phyloP scores from a whole-genome alignment of 345 rosid species.

The Salix purpurea region DNA sequence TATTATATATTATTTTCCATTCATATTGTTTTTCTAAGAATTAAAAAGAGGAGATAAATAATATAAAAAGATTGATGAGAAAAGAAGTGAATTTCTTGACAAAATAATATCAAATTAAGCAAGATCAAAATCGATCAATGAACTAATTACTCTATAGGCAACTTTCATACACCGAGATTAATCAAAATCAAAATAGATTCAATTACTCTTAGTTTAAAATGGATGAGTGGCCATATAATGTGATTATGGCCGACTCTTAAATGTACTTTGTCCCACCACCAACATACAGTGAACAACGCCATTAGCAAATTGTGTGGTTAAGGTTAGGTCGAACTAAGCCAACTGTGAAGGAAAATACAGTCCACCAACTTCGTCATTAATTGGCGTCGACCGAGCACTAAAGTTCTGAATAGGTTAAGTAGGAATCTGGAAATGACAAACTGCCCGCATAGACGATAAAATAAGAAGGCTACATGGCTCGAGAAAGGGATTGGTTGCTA shows the following conservation, averaged over 20 bases:
- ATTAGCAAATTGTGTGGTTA: neutral
- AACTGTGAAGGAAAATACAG: neutral
- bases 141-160: too few species aligned
- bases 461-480: neutral
- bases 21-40: too few species aligned
- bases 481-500: neutral
- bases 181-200: neutral
- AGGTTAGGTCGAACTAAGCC: constrained; percentile 5
- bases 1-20: too few species aligned
- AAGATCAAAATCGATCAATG: too few species aligned
- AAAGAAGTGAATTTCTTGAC: too few species aligned
- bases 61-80: too few species aligned
- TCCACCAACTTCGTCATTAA: neutral
- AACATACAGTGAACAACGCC: neutral
- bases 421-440: neutral
- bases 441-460: neutral
- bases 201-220: neutral
- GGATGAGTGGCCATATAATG: too few species aligned
- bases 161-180: neutral
- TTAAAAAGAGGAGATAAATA: too few species aligned
- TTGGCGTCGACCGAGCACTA: neutral
- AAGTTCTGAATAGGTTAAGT: neutral
- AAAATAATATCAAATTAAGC: too few species aligned
- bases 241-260: neutral
- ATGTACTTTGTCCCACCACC: neutral